Evolutionary conservation across 345 rosid genomes (phyloP), one percentile per base, ranked within the genome.

Genomic region (Odontarrhena argentea): DNA sequence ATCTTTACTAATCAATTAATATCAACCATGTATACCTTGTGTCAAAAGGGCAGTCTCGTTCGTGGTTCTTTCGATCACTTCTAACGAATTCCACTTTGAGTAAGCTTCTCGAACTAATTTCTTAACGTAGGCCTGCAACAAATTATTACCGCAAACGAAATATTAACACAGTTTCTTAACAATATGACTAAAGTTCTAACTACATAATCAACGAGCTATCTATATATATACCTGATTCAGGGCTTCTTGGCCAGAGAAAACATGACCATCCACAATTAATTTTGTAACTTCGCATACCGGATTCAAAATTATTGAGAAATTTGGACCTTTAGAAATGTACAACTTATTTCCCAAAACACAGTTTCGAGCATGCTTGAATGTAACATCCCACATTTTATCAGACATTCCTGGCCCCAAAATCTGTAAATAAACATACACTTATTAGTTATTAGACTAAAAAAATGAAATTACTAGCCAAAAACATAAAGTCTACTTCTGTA

Each of bases 321-420:
- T 54, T 2, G 59, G 26, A 44, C 79, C 87, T 1, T 56, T 65
- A 46, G 54, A 81, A 11, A 84, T 44, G 49, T 82, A 85, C 18
- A 45, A 58, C 63, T 77, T 83, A 79, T 79, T 82, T 37, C 92
- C 97, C 86, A 80, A 50, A 24, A 25, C 65, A 73, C 98, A 93
- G 24, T 69, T 82, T 70, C 80, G 80, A 1, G 97, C 97, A 54
- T 93, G 98, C 59, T 85, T 90, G 14, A 83, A 68, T 0, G 83
- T 83, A 18, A 71, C 84, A 34, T 85, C 92, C 98, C 98, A 93
- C 79, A 78, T 78, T 73, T 76, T 90, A 49, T 90, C 96, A 0
- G 96, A 83, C 96, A 93, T 93, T 10, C 86, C 89, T 1, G 40
- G 0, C 0, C 96, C 90, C 57, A 93, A 55, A 42, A 84, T 83